Base-by-base conservation (phyloP, 2,329 filamentous ascomycete genomes). In the Claviceps humidiphila region DNA sequence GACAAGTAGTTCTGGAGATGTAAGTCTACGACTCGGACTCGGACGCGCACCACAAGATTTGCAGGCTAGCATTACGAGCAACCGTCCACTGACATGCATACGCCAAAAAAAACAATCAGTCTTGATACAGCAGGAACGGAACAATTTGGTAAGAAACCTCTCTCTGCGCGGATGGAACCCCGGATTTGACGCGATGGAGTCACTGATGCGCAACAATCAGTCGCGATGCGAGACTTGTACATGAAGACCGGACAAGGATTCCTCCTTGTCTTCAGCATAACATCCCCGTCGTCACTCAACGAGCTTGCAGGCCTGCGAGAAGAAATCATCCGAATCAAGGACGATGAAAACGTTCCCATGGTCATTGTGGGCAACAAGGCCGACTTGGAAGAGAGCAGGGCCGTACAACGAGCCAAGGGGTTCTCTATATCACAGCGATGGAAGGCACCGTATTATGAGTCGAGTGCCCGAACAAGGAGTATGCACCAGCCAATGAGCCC, bases 171-270 rank as follows among this genome's bases (percentile, higher is more conserved):
- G 7, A 24, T 42, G 6, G 3, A 40, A 17, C 6, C 26, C 8
- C 8, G 24, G 16, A 8, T 2, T n/a, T 22, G 26, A 22, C 38
- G 30, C 41, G n/a, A 20, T 11, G 26, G 26, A 30, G 22, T 30
- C 47, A 43, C 49, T 53, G 54, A 52, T 41, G 9, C 37, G 26
- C 22, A 39, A 7, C 43, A 26, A 8, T 22, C 56, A 81, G 75
- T 81, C 60, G 77, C 78, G 53, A 81, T 81, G 78, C 78, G 87
- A 64, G 87, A 93, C 65, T 75, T 91, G 46, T 93, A 95, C 73
- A 94, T 95, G 87, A 93, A 93, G 66, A 87, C 89, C 41, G 89
- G 89, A 52, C 88, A 95, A 70, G 89, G 89, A 0, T 95, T 95
- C 66, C 78, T 95, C 52, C 77, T 95, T 40, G 89, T 95, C 53